Evolutionary conservation across 139 green algal species (phyloP).

Genomic region (Microglena sp.): DNA sequence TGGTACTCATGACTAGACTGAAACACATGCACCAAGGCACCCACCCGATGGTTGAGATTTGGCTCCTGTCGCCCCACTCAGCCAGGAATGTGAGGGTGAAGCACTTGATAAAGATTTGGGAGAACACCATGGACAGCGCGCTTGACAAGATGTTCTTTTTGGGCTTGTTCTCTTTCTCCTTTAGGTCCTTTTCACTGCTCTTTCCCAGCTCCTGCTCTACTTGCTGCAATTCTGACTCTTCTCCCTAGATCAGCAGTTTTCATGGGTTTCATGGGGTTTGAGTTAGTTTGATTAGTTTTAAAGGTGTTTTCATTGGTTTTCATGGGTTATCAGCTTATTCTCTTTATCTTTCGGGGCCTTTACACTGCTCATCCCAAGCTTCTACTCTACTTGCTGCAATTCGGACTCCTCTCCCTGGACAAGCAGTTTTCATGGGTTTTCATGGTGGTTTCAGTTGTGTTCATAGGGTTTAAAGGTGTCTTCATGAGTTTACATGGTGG

Average conservation of each 20-base stretch:
- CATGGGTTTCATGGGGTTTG: neutral
- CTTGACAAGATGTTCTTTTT: slow-evolving; percentile 11
- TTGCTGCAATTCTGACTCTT: slow-evolving; percentile 62
- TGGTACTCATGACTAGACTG: too few species aligned
- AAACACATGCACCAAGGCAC: too few species aligned
- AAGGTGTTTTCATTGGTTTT: too few species aligned
- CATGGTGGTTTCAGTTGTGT: too few species aligned
- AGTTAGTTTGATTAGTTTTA: too few species aligned
- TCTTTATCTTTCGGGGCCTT: slow-evolving; percentile 24
- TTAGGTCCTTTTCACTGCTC: slow-evolving; percentile 19
- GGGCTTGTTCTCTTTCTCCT: slow-evolving; percentile 27
- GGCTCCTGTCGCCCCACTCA: slow-evolving; percentile 96
- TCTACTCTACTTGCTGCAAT: slow-evolving; percentile 56
- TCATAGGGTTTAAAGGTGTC: too few species aligned
- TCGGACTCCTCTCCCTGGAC: slow-evolving; percentile 49
- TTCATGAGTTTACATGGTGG: too few species aligned
- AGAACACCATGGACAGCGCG: slow-evolving; percentile 50
- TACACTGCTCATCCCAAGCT: slow-evolving; percentile 28
- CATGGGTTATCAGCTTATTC: slow-evolving; percentile 34
- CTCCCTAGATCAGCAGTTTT: slow-evolving; percentile 16
- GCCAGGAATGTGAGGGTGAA: slow-evolving; percentile 97
- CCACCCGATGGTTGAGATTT: slow-evolving; percentile 87
- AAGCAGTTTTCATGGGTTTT: neutral
- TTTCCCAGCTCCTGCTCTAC: slow-evolving; percentile 51
- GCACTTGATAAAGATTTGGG: slow-evolving; percentile 84